Base-by-base conservation (phyloP, 2,329 filamentous ascomycete genomes). In the Talaromyces funiculosus region DNA sequence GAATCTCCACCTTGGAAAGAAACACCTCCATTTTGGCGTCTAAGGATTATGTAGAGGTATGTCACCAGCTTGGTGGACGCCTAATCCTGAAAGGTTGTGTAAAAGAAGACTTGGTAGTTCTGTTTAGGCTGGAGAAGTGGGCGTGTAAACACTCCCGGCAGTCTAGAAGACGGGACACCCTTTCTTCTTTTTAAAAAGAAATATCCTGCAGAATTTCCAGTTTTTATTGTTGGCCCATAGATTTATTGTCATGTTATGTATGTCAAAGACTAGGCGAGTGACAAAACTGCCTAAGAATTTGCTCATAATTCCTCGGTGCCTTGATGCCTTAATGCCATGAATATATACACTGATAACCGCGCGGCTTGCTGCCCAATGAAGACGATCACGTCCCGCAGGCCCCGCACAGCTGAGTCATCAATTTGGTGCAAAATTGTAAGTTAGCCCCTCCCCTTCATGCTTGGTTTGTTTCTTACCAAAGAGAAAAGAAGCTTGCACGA, bases 11-110 rank as follows among this genome's bases (percentile, higher is more conserved):
- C 72, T 85, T 85, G 56, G 79, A 76, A 47, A 89, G 75, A 56
- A 89, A 79, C 53, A 81, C 81, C 72, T 96, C 91, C 91, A 96
- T 95, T 61, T 68, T 81, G 72, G 33, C 38, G 12, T 1, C 10
- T n/a, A 16, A 26, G 10, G 7, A 16, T 0, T n/a, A 51, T 12
- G 2, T 7, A 20, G n/a, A 33, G 3, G 29, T 16, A 35, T 7
- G 9, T 14, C 47, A 10, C 6, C n/a, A 33, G 10, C 5, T 12
- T 6, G 43, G 35, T 20, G 10, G 10, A 14, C 2, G 2, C 6
- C 20, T 20, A 10, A 33, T 14, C 8, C 29, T 51, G 26, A 8
- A 14, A 14, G 22, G 29, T 16, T 35, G 29, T 16, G 18, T 35
- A 10, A 18, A 31, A 35, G 29, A 9, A 35, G 10, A 31, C 7